Conservation (phyloP, 2,329 filamentous ascomycete species). For the Calonectria pseudoreteaudii region DNA sequence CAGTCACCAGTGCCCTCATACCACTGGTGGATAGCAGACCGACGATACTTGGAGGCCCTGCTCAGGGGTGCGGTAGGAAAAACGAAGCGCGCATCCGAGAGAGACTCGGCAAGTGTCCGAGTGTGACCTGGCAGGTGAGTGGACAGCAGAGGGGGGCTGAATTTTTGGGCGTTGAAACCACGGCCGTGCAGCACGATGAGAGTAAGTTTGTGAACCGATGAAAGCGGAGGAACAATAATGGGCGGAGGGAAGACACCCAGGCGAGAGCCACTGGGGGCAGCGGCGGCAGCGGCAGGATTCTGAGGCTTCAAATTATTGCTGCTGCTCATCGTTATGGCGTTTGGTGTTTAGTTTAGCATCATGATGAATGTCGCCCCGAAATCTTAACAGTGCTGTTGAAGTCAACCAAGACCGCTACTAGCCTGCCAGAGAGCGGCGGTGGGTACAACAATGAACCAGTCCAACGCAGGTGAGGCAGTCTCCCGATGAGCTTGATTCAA, state of each 20-base stretch:
- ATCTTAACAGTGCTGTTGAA: not conserved
- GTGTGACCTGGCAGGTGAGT: slow-evolving; percentile 2
- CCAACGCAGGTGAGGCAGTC: not conserved
- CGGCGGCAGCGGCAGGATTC: not conserved
- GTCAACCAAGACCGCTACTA: not conserved
- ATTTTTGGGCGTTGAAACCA: slow-evolving; percentile 55
- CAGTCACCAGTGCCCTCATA: slow-evolving; percentile 51
- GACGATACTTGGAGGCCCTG: slow-evolving; percentile 47
- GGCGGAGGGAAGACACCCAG: slow-evolving; percentile 41
- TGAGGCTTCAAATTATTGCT: not conserved
- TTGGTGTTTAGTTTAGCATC: not conserved
- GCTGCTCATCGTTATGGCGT: not conserved
- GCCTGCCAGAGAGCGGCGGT: not conserved
- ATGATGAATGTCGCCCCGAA: not conserved
- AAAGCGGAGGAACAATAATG: slow-evolving; percentile 36
- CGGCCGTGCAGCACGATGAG: slow-evolving; percentile 63
- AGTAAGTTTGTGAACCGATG: slow-evolving; percentile 53
- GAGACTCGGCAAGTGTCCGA: slow-evolving; percentile 45
- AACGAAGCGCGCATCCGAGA: slow-evolving; percentile 60
- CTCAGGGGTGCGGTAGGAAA: slow-evolving; percentile 61
- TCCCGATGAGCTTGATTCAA: not conserved
- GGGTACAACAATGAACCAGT: not conserved
- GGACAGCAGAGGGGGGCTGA: slow-evolving; percentile 53
- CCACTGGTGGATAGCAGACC: slow-evolving; percentile 49
- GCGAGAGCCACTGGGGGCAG: not conserved